phyloP scores from a whole-genome alignment of 371 early-diverging fungal species.

The Phascolomyces articulosus region DNA sequence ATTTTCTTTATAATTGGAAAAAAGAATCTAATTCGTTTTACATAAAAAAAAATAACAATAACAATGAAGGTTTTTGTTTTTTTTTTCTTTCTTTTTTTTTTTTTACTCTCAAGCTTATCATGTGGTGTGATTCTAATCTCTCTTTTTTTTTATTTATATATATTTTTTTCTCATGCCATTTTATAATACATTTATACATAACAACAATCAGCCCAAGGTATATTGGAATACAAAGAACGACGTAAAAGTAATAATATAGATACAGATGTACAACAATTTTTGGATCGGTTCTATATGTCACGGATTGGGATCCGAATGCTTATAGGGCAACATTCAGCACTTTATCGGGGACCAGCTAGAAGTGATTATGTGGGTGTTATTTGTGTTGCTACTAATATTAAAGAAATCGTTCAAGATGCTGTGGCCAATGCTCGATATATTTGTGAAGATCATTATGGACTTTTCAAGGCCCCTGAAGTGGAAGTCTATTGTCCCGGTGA shows the following conservation, averaged over 20 bases:
- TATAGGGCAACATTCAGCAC: slow-evolving; percentile 85
- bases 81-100: background rate
- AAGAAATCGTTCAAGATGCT: slow-evolving; percentile 83
- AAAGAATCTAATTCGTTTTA: no score
- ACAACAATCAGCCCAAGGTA: slow-evolving; percentile 92
- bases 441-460: slow-evolving; percentile 90
- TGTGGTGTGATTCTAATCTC: background rate
- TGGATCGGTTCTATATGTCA: slow-evolving; percentile 97
- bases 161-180: background rate
- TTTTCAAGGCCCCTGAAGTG: slow-evolving; percentile 83
- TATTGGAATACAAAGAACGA: slow-evolving; percentile 88
- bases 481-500: slow-evolving; percentile 83
- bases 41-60: no score
- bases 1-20: background rate
- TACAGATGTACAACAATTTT: slow-evolving; percentile 86
- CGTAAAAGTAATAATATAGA: slow-evolving; percentile 66
- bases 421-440: slow-evolving; percentile 92
- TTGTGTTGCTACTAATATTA: slow-evolving; percentile 86
- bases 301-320: slow-evolving; percentile 98
- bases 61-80: background rate
- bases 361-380: slow-evolving; percentile 94
- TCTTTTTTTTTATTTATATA: background rate
- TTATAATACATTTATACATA: background rate
- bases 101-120: no score
- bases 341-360: slow-evolving; percentile 62